Percentiles rank a stretch among this genome's conserved stretches.
Evolutionary conservation across 441 rosid genomes (phyloP).

Genomic region (Populus tomentosa): DNA sequence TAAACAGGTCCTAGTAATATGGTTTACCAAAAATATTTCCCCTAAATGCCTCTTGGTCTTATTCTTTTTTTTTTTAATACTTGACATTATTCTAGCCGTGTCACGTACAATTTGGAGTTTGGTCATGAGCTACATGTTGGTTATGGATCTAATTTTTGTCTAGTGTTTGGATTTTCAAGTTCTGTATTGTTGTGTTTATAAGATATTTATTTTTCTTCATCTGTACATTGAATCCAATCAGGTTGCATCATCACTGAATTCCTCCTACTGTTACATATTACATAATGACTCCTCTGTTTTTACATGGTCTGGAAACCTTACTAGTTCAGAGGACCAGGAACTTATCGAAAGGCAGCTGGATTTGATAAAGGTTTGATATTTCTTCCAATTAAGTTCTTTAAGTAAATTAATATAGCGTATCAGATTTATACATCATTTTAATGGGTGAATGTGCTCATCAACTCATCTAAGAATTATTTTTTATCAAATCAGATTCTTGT

Average conservation of each 20-base stretch:
- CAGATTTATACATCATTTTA: background rate
- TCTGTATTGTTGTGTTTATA: background rate
- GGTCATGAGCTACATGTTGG: background rate
- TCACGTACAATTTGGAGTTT: background rate
- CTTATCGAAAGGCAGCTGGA: slow-evolving; percentile 87
- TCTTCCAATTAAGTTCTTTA: slow-evolving; percentile 9
- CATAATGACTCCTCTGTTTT: slow-evolving; percentile 66
- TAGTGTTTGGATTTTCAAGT: background rate
- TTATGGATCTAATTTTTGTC: background rate
- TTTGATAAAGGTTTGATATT: slow-evolving; percentile 64
- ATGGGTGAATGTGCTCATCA: background rate
- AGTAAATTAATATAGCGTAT: slow-evolving; percentile 29
- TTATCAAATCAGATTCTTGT: background rate
- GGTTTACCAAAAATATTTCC: background rate
- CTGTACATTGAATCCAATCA: slow-evolving; percentile 22
- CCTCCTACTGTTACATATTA: slow-evolving; percentile 88
- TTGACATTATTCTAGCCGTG: background rate
- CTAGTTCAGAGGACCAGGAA: slow-evolving; percentile 74
- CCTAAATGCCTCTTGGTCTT: background rate
- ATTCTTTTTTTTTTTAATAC: background rate
- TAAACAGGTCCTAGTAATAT: background rate
- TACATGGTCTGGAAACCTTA: slow-evolving; percentile 92
- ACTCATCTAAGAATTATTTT: background rate
- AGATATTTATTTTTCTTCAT: background rate
- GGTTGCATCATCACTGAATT: slow-evolving; percentile 77